phyloP scores from a whole-genome alignment of 1,284 basidiomycete species.

The Amylostereum areolatum region DNA sequence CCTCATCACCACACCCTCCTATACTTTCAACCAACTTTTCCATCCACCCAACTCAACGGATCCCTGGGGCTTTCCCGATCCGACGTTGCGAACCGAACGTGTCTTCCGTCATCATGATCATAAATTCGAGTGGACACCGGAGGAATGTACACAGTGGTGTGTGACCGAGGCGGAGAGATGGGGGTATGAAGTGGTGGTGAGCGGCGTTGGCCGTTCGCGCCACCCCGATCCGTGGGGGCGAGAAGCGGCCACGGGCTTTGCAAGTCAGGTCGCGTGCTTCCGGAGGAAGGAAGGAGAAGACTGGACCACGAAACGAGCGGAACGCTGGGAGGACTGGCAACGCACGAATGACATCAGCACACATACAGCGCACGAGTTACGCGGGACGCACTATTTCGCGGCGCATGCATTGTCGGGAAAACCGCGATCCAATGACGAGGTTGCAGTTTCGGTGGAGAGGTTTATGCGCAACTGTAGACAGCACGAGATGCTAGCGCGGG shows the following conservation, averaged over 20 bases:
- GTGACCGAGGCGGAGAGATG: slow-evolving; percentile 54
- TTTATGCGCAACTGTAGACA: slow-evolving; percentile 51
- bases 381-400: slow-evolving; percentile 44
- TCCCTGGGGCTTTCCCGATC: slow-evolving; percentile 64
- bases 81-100: slow-evolving; percentile 68
- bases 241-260: slow-evolving; percentile 50
- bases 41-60: slow-evolving; percentile 46
- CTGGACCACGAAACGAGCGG: slow-evolving; percentile 26
- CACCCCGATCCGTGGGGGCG: slow-evolving; percentile 67
- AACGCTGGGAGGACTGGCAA: slow-evolving; percentile 28
- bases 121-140: slow-evolving; percentile 88
- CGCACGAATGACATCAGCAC: slow-evolving; percentile 19
- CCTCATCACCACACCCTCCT: slow-evolving; percentile 87
- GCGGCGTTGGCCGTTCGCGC: slow-evolving; percentile 48
- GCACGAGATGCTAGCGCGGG: slow-evolving; percentile 45
- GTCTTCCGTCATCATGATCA: slow-evolving; percentile 82
- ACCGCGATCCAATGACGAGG: slow-evolving; percentile 36
- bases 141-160: slow-evolving; percentile 79
- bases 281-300: slow-evolving; percentile 33
- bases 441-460: slow-evolving; percentile 44
- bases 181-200: slow-evolving; percentile 63
- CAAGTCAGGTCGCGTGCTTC: slow-evolving; percentile 73
- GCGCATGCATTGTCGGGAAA: slow-evolving; percentile 41
- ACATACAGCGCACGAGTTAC: slow-evolving; percentile 39
- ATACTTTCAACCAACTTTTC: slow-evolving; percentile 86